These are phyloP conservation scores for Gamsiella multidivaricata DNA, from an alignment of 192 early-diverging fungal genomes.

Conservation along the genomic window DNA sequence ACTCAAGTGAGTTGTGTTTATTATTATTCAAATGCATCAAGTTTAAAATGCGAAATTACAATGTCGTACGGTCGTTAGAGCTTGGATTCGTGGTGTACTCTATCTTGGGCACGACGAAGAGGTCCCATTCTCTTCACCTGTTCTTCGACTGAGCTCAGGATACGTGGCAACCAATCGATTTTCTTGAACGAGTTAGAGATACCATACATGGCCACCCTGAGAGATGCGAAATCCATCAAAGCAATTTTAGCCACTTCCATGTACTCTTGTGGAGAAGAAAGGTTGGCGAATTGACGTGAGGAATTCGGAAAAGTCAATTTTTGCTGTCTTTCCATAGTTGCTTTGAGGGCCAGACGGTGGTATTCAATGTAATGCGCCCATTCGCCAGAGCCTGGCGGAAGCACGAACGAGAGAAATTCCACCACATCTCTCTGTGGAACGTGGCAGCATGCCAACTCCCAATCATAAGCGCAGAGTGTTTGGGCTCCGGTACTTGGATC, in stretches of 20 bases:
- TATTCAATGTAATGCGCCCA: constrained; percentile 53
- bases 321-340: constrained; percentile 5
- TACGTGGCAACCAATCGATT: constrained; percentile 37
- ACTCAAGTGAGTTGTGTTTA: too few species aligned
- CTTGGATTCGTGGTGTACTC: constrained; percentile 22
- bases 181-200: constrained; percentile 50
- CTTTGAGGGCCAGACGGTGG: constrained; percentile 45
- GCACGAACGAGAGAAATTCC: constrained; percentile 50
- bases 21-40: neutral
- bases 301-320: neutral
- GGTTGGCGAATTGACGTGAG: neutral
- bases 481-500: constrained; percentile 32
- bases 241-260: constrained; percentile 44
- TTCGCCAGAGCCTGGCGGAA: constrained; percentile 37
- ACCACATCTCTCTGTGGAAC: constrained; percentile 50
- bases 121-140: constrained; percentile 29
- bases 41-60: neutral
- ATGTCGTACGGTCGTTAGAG: constrained; percentile 12
- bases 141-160: constrained; percentile 25
- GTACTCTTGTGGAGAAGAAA: constrained; percentile 37
- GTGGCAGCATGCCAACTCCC: constrained; percentile 50
- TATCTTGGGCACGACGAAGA: constrained; percentile 7
- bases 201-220: constrained; percentile 42
- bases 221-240: constrained; percentile 46
- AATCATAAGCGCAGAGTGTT: constrained; percentile 40